phyloP scores from a whole-genome alignment of 2,329 filamentous ascomycete genomes.

The Macroventuria anomochaeta region DNA sequence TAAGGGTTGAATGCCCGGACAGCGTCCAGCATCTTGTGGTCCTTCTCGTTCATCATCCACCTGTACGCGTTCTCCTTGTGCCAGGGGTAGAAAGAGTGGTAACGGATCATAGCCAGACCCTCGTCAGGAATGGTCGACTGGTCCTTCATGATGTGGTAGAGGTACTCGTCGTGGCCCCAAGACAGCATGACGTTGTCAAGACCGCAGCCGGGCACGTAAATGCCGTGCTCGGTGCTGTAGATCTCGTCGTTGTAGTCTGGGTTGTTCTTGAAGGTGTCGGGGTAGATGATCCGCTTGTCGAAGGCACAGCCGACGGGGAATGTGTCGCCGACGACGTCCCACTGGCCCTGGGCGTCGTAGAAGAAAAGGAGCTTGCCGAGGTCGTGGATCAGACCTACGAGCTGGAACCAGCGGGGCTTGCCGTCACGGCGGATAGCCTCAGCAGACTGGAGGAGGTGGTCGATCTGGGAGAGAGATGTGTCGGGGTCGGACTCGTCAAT shows the following conservation, averaged over 20 bases:
- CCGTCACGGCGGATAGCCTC: slow-evolving; percentile 88
- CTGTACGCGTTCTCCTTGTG: slow-evolving; percentile 80
- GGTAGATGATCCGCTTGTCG: slow-evolving; percentile 79
- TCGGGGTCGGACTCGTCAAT: slow-evolving; percentile 93
- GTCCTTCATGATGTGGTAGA: slow-evolving; percentile 85
- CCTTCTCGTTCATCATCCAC: slow-evolving; percentile 83
- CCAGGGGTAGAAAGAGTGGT: slow-evolving; percentile 94
- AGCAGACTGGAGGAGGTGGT: slow-evolving; percentile 86
- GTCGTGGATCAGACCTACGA: slow-evolving; percentile 79
- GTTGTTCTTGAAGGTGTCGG: slow-evolving; percentile 77
- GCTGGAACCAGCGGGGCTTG: slow-evolving; percentile 82
- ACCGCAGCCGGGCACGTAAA: slow-evolving; percentile 80
- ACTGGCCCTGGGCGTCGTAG: slow-evolving; percentile 84
- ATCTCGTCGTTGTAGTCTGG: slow-evolving; percentile 74
- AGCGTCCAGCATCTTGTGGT: slow-evolving; percentile 78
- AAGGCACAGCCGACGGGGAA: slow-evolving; percentile 81
- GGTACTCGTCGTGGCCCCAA: slow-evolving; percentile 89
- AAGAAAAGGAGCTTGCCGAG: slow-evolving; percentile 82
- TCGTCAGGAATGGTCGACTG: slow-evolving; percentile 80
- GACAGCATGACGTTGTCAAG: slow-evolving; percentile 87
- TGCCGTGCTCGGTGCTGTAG: slow-evolving; percentile 78
- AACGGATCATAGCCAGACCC: slow-evolving; percentile 89
- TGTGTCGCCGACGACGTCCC: slow-evolving; percentile 90
- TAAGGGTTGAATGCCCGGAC: slow-evolving; percentile 91
- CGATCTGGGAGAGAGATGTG: slow-evolving; percentile 84